Percentiles rank a stretch among this genome's conserved stretches.
Conservation (phyloP, 2,329 filamentous ascomycete genomes). For the Exophiala oligosperma region DNA sequence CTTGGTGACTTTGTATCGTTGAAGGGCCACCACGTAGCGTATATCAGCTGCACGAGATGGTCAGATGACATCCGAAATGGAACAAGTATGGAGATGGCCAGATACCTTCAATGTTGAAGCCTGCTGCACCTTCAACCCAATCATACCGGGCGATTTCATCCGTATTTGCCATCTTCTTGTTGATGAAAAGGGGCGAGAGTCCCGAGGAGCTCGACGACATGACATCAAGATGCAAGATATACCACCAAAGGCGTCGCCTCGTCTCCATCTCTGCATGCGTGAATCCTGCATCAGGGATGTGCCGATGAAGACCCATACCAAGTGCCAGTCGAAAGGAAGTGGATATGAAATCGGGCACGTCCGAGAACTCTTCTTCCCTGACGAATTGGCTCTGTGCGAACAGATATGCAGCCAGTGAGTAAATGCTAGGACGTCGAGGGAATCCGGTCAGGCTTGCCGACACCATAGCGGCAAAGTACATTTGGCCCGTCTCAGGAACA, state of each 20-base stretch:
- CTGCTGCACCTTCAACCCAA: background rate
- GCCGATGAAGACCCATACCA: slow-evolving; percentile 26
- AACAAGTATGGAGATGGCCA: background rate
- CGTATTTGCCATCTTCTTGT: slow-evolving; percentile 26
- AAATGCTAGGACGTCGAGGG: slow-evolving; percentile 22
- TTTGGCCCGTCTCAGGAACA: slow-evolving; percentile 8
- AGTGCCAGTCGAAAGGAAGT: slow-evolving; percentile 25
- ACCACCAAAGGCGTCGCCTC: slow-evolving; percentile 26
- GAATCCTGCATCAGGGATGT: slow-evolving; percentile 16
- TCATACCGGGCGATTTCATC: slow-evolving; percentile 21
- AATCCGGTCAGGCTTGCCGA: slow-evolving; percentile 23
- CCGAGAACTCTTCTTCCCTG: slow-evolving; percentile 27
- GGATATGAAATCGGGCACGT: slow-evolving; percentile 24
- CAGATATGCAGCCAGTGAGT: slow-evolving; percentile 25
- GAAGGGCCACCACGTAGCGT: slow-evolving; percentile 23
- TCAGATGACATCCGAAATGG: background rate
- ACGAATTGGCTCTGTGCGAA: slow-evolving; percentile 25
- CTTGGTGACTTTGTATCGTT: slow-evolving; percentile 24
- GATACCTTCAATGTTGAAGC: background rate
- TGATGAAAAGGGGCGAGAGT: slow-evolving; percentile 25
- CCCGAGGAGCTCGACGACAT: slow-evolving; percentile 25
- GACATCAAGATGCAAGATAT: slow-evolving; percentile 27
- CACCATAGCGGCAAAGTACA: slow-evolving; percentile 24
- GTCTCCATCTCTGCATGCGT: slow-evolving; percentile 21
- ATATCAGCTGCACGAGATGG: slow-evolving; percentile 15